Base-by-base conservation (phyloP, 306 rosid species). In the Malus sylvestris region DNA sequence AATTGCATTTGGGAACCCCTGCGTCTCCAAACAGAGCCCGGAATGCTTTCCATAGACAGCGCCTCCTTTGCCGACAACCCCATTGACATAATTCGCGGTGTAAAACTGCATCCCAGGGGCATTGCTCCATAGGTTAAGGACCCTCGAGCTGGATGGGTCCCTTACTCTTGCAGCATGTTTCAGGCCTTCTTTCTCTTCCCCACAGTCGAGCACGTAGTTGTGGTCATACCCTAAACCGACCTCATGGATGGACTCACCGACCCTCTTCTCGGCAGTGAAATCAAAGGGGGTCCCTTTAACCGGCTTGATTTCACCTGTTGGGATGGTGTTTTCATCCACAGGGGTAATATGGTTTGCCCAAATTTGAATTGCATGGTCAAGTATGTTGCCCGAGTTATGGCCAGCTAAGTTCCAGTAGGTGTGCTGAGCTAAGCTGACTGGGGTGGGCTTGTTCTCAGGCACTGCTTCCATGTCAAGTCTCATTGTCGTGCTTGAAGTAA, bases 381-480 rank as follows among this genome's bases (percentile, higher is more conserved):
- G 96, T 46, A 94, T 57, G n/a, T 87, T 72, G 49, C 97, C 93
- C 0, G 90, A 85, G 85, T 66, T 83, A 85, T 94, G 97, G 63
- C 97, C 98, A 23, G 97, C 96, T 72, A 94, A 85, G 85, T 94
- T 93, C 97, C 96, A 93, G 83, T 93, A 93, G 22, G 97, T 89
- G 76, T 93, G 98, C 70, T 93, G 98, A 73, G 95, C 98, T 82
- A 95, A 85, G 88, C 86, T 92, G 70, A 93, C 81, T 3, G 87
- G 84, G 49, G 99, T 95, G 44, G 97, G 78, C 85, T 92, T 95
- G 88, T 90, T 82, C 84, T 86, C 86, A 11, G 96, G 86, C 78
- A 89, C 87, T 76, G 93, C 99, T 84, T 95, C 97, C 97, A 95
- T 95, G 85, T 90, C 97, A 70, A 95, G 99, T 82, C 87, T 89